Evolutionary conservation across 2,329 filamentous ascomycete genomes (phyloP), one percentile per base, ranked within the genome.

Genomic region (Paracorniculantispora psalliotae): DNA sequence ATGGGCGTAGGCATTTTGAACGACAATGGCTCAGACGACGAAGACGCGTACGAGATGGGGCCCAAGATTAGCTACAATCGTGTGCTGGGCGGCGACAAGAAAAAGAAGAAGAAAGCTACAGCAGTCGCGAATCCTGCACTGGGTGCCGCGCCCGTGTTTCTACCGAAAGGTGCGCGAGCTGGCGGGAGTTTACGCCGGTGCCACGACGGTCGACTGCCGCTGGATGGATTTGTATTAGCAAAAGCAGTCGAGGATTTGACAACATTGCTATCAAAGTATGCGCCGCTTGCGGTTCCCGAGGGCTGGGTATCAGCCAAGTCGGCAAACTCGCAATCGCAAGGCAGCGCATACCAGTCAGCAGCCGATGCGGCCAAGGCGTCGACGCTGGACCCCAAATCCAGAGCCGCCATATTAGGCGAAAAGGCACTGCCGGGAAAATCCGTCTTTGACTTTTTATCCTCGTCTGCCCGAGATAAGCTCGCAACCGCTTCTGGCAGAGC

Each of bases 1-100:
- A 91, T 97, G 63, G 93, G 93, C 0, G 87, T 96, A 15, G 93
- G 93, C 0, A 80, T 97, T 1, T 75, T 97, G 48, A 97, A 97
- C 67, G 93, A 97, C 65, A 94, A 88, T 21, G 92, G 92, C 12
- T 97, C 93, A 4, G 94, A 97, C 65, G 92, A 97, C 48, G 94
- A 97, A 67, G 92, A 97, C 67, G 90, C 91, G 0, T 97, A 96
- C 69, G 90, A 93, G 60, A 87, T 97, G 56, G 93, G 93, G 0
- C 94, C 94, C 0, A 88, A 86, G 64, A 96, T 97, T 70, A 91
- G 88, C 13, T 96, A 96, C 72, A 96, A 90, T 66, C 84, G 87
- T 43, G 81, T 88, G 5, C 84, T 97, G 61, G 92, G 91, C 19
- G 89, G 87, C 0, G 88, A 92, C 63, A 96, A 90, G 72, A 89